These are phyloP conservation scores for Clarkia xantiana DNA, from an alignment of 345 rosid species.

Conservation along the genomic window DNA sequence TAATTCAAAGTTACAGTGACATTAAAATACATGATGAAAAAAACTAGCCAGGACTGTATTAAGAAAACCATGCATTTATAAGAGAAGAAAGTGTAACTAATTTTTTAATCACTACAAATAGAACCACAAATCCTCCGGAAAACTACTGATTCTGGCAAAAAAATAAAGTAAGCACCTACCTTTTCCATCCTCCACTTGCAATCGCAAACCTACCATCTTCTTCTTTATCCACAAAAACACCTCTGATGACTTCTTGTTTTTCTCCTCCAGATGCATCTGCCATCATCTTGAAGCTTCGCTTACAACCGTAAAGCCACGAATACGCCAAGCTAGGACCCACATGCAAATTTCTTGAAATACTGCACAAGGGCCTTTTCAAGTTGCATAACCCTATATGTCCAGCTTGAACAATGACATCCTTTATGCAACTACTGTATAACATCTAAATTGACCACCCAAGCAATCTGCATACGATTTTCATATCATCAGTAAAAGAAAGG, in stretches of 20 bases:
- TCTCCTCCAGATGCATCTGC: conserved; percentile 48
- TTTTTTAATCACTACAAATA: too few species aligned
- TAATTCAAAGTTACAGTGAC: too few species aligned
- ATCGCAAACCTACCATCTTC: conserved; percentile 55
- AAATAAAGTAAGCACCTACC: conserved; percentile 46
- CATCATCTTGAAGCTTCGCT: conserved; percentile 46
- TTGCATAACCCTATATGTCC: conserved; percentile 30
- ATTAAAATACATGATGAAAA: too few species aligned
- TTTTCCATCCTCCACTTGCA: conserved; percentile 81
- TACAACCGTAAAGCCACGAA: conserved; percentile 18
- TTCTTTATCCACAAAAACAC: conserved; percentile 38
- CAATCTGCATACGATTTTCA: conserved; percentile 6
- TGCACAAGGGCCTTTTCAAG: conserved; percentile 20
- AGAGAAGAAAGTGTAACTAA: not conserved
- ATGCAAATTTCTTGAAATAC: conserved; percentile 22
- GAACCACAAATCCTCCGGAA: not conserved
- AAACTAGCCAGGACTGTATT: too few species aligned
- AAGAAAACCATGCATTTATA: too few species aligned
- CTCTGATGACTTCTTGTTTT: conserved; percentile 23
- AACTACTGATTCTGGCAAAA: not conserved
- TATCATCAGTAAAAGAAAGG: conserved; percentile 8
- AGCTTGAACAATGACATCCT: conserved; percentile 50
- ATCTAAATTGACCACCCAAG: conserved; percentile 33
- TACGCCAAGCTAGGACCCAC: conserved; percentile 17
- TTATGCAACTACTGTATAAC: conserved; percentile 60